These are phyloP conservation scores for Yamadazyma sp. DNA, from an alignment of 805 yeast genomes.

Conservation along the genomic window DNA sequence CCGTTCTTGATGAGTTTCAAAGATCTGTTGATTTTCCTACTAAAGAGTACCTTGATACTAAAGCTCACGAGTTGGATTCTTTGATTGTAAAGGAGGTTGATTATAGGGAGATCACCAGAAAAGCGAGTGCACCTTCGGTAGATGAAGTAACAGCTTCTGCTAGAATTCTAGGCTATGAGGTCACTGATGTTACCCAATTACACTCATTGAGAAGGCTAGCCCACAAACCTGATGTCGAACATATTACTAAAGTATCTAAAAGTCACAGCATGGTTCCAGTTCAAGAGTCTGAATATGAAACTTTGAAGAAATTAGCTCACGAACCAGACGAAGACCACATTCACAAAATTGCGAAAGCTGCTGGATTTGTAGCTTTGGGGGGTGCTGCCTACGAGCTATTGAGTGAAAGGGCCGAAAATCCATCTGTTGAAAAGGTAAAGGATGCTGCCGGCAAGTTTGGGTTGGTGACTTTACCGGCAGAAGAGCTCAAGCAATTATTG, in stretches of 20 bases:
- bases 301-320: conserved; percentile 22
- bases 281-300: conserved; percentile 13
- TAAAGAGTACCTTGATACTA: conserved; percentile 10
- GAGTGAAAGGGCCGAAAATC: conserved; percentile 11
- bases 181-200: conserved; percentile 17
- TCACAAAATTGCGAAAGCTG: conserved; percentile 14
- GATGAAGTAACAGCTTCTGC: conserved; percentile 9
- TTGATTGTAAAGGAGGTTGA: conserved; percentile 6
- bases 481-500: conserved; percentile 11
- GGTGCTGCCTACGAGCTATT: conserved; percentile 8
- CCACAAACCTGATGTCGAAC: conserved; percentile 10
- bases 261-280: conserved; percentile 8
- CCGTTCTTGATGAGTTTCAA: conserved; percentile 12
- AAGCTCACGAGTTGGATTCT: conserved; percentile 3
- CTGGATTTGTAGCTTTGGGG: conserved; percentile 18
- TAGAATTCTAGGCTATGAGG: conserved; percentile 17
- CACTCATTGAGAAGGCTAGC: conserved; percentile 11
- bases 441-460: conserved; percentile 12
- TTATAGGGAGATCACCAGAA: conserved; percentile 4
- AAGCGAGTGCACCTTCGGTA: conserved; percentile 8
- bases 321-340: conserved; percentile 21
- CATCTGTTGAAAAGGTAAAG: conserved; percentile 18
- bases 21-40: conserved; percentile 8
- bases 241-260: conserved; percentile 7
- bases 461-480: conserved; percentile 11